These are phyloP conservation scores for Citrullus mucosospermus DNA, from an alignment of 306 rosid genomes.

Conservation along the genomic window DNA sequence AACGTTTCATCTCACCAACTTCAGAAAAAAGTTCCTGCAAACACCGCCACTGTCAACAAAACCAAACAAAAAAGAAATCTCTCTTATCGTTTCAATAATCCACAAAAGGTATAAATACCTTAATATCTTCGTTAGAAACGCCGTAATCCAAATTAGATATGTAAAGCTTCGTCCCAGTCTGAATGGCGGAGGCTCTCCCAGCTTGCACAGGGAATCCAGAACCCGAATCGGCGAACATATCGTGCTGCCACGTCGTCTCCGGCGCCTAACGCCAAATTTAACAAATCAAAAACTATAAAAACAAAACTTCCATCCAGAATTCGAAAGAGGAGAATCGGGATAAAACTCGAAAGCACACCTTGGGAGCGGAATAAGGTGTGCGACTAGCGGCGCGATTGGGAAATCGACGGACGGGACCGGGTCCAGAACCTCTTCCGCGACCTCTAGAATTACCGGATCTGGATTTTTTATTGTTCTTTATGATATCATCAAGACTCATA, in stretches of 20 bases:
- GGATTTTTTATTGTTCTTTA: constrained; percentile 66
- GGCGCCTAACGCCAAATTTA: constrained; percentile 46
- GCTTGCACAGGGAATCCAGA: constrained; percentile 24
- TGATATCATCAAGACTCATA: constrained; percentile 83
- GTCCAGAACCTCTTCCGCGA: constrained; percentile 39
- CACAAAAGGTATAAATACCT: constrained; percentile 27
- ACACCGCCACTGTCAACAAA: background rate
- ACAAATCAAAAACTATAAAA: background rate
- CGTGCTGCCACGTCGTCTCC: constrained; percentile 86
- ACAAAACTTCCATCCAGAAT: background rate
- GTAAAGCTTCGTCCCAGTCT: constrained; percentile 91
- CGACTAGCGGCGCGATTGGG: constrained; percentile 62
- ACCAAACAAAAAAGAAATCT: background rate
- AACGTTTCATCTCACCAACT: constrained; percentile 84
- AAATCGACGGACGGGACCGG: constrained; percentile 81
- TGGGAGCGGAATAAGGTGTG: constrained; percentile 41
- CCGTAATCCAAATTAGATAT: constrained; percentile 83
- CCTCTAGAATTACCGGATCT: constrained; percentile 48
- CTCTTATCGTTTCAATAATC: too few species aligned
- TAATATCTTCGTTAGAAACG: constrained; percentile 82
- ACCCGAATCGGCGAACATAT: constrained; percentile 50
- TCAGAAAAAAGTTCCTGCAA: constrained; percentile 82
- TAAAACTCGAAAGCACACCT: constrained; percentile 21
- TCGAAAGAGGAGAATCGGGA: background rate
- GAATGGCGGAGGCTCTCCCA: constrained; percentile 64